A percentile compares a stretch with the other conserved stretches of the same genome.
Conservation (phyloP, 129 eudicot species). For the carrot (Daucus carota) region DNA sequence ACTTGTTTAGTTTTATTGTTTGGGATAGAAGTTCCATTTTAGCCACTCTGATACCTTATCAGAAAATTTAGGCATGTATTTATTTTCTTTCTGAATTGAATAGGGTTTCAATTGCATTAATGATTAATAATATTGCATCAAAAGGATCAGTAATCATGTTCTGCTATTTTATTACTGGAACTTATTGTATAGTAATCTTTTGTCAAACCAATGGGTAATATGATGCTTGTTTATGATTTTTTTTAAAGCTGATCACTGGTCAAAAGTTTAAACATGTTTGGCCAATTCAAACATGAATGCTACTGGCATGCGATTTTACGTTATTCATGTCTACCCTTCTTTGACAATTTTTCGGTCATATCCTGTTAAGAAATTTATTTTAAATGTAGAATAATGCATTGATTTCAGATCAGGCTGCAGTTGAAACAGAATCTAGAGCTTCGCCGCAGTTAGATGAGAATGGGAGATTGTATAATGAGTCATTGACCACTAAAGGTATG, state of each 20-base stretch:
- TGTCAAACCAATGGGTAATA: neutral
- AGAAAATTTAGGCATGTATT: neutral
- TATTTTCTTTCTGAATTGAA: neutral
- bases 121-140: neutral
- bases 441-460: conserved; percentile 72
- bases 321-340: neutral
- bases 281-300: neutral
- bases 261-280: neutral
- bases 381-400: conserved; percentile 13
- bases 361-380: conserved; percentile 11
- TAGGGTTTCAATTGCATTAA: neutral
- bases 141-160: neutral
- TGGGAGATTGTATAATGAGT: conserved; percentile 69
- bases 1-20: neutral
- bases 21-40: neutral
- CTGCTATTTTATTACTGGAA: neutral
- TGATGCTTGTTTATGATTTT: neutral
- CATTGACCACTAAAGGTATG: conserved; percentile 67
- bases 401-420: conserved; percentile 89
- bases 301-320: neutral
- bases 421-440: conserved; percentile 85
- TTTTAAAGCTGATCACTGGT: neutral
- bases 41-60: neutral
- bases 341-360: conserved; percentile 4
- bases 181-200: neutral